Evolutionary conservation across 2,329 filamentous ascomycete genomes (phyloP), one percentile per base, ranked within the genome.

Genomic region (Didymella keratinophila): DNA sequence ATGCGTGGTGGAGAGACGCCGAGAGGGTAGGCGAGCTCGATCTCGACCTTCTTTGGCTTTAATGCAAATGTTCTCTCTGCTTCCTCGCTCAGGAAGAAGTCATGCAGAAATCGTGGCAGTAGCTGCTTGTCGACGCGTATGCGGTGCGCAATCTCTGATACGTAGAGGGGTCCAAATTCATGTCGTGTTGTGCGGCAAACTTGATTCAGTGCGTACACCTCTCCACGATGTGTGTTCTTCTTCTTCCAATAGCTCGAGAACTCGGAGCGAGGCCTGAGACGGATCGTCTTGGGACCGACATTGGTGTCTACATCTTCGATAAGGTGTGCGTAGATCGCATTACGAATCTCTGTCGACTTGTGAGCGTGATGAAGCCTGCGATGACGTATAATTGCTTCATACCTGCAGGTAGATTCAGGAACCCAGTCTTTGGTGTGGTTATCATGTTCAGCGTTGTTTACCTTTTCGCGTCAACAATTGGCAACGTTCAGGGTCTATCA

Each of bases 301-400:
- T 58, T 58, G 25, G 50, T 58, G n/a, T 54, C 49, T 2, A 58
- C 46, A 32, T 49, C 39, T n/a, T 58, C 50, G n/a, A 58, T 58
- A 1, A 58, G 39, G 11, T 39, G n/a, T 9, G 28, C 18, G 16
- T 58, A 53, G 18, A 58, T 58, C 16, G 44, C 37, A 10, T 58
- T 58, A 3, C 56, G 56, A 1, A 58, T 46, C 20, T 58, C 56
- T 58, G 27, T 30, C 14, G 2, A 8, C 12, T 8, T 12, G 30
- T 58, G 14, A 53, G 44, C 30, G 20, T 4, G 12, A 14, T 7
- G 27, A 16, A 23, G 20, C n/a, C 3, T 11, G 5, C 20, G 20
- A 42, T 14, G 37, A 23, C 11, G 20, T 42, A 16, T 3, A 18
- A 23, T 14, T 20, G 20, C 20, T 14, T 30, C 34, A 37, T 48